phyloP scores from a whole-genome alignment of 148 eudicot genomes.

The Spergularia bocconei region DNA sequence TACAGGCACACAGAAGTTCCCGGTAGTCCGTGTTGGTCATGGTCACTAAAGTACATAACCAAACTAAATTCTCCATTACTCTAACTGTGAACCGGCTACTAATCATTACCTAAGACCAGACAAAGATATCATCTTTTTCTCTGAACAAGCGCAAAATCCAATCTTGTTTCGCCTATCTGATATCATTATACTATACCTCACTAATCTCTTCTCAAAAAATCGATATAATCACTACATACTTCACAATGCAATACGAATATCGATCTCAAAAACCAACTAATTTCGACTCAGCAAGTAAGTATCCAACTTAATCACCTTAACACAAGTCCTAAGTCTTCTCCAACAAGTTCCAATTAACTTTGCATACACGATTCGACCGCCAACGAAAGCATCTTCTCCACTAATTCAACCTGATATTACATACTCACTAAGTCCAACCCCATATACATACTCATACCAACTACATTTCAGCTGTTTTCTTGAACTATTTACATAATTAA shows the following conservation, averaged over 20 bases:
- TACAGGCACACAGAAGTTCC: not conserved
- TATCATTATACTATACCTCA: not conserved
- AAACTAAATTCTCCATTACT: no score
- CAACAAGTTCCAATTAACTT: not conserved
- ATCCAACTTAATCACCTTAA: constrained; percentile 5
- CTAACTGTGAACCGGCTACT: no score
- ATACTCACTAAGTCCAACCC: not conserved
- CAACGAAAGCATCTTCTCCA: not conserved
- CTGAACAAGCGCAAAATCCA: not conserved
- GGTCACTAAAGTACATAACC: not conserved
- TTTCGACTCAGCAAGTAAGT: constrained; percentile 2
- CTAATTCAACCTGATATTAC: not conserved
- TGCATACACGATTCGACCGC: not conserved
- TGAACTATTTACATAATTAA: not conserved
- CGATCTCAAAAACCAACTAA: not conserved
- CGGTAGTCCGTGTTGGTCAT: no score
- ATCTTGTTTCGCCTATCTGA: not conserved
- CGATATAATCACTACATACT: not conserved
- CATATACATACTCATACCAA: not conserved
- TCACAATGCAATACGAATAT: not conserved
- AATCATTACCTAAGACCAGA: not conserved
- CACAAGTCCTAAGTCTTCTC: not conserved
- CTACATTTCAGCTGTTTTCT: not conserved
- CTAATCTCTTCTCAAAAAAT: not conserved
- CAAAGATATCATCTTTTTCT: not conserved